Base-by-base conservation (phyloP, 2,329 filamentous ascomycete genomes). In the Fusarium abutilonis region DNA sequence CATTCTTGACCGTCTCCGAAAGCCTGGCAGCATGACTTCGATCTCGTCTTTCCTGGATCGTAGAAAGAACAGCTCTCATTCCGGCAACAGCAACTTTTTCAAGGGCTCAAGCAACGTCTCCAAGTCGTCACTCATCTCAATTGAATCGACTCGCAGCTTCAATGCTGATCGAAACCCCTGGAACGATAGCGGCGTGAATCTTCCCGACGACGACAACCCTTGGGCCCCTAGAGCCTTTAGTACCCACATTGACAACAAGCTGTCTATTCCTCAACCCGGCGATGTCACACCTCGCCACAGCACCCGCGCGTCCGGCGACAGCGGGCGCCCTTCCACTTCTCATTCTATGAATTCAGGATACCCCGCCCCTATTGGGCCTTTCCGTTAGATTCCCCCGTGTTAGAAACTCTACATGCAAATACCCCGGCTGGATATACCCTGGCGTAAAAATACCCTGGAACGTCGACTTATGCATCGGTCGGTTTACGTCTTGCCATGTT, bases 131-230 rank as follows among this genome's bases (percentile, higher is more conserved):
- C 87, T 98, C 68, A 93, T 96, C 69, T 97, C 93, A 63, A 93
- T 97, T 76, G 94, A 98, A 78, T 97, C 93, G 44, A 93, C 93
- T 32, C 91, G 94, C 74, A 97, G 93, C 80, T 89, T 89, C 76
- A 88, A 89, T 64, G 92, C 92, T 68, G 96, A 97, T 77, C 91
- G 93, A 77, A 97, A 97, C 79, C 93, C 93, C 61, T 98, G 94
- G 94, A 97, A 97, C 76, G 94, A 98, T 76, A 96, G 92, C 73
- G 94, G 93, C 71, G 93, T 97, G 74, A 97, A 97, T 75, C 87
- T 97, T 67, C 84, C 91, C 63, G 94, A 97, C 71, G 92, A 97
- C 65, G 93, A 97, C 69, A 86, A 86, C 75, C 83, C 84, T 35
- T 89, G 86, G 86, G 78, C 82, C 48, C 78, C 78, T 47, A 86